phyloP scores from a whole-genome alignment of 2,329 filamentous ascomycete species.

The Paecilomyces sp. region DNA sequence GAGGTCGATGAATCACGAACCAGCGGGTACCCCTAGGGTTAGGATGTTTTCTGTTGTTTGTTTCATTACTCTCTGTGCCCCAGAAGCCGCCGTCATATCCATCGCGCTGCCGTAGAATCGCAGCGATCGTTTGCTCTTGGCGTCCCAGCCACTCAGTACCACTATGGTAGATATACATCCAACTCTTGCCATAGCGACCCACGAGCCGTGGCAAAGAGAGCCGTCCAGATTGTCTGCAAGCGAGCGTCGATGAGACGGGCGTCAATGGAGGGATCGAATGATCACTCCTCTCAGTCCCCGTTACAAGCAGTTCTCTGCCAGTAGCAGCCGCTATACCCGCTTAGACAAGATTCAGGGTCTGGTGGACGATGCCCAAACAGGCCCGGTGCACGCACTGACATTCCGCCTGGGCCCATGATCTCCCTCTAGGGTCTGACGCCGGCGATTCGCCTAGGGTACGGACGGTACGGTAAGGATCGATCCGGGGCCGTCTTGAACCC shows the following conservation, averaged over 20 bases:
- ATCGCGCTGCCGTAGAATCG: background rate
- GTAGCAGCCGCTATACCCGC: background rate
- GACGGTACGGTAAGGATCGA: background rate
- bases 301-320: background rate
- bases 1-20: background rate
- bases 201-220: background rate
- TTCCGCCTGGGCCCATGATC: constrained; percentile 1
- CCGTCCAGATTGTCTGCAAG: background rate
- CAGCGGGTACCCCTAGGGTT: background rate
- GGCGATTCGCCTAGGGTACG: background rate
- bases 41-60: background rate
- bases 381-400: constrained; percentile 1
- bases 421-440: constrained; percentile 1
- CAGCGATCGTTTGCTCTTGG: background rate
- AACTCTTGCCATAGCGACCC: background rate
- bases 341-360: background rate
- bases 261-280: background rate
- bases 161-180: background rate
- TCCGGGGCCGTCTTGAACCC: background rate
- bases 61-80: background rate
- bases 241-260: background rate
- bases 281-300: background rate
- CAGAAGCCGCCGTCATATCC: background rate
- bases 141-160: background rate
- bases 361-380: constrained; percentile 1